Conservation (phyloP, 768 basidiomycete species). For the Pisolithus microcarpus region DNA sequence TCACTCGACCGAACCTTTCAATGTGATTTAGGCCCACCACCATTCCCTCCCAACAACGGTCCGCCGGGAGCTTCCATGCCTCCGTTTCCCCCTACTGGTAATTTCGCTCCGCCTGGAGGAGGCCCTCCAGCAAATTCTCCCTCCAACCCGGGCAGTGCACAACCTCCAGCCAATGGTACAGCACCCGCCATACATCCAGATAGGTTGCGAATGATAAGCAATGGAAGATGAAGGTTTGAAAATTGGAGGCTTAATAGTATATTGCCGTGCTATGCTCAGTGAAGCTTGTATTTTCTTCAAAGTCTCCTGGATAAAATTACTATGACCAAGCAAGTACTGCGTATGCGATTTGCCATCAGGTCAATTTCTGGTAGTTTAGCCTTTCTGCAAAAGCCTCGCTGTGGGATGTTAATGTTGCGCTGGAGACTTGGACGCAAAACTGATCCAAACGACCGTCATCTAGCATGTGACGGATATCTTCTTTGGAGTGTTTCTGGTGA, state of each 20-base stretch:
- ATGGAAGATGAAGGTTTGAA: conserved; percentile 16
- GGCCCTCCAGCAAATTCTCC: conserved; percentile 38
- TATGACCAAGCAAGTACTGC: background rate
- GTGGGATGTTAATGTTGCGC: conserved; percentile 11
- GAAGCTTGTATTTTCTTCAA: too few species aligned
- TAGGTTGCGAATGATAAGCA: conserved; percentile 71
- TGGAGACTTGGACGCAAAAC: conserved; percentile 34
- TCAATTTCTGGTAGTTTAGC: conserved; percentile 10
- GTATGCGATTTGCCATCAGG: background rate
- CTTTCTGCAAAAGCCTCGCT: conserved; percentile 21
- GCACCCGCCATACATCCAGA: conserved; percentile 82
- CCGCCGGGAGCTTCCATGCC: conserved; percentile 25
- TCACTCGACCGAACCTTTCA: background rate
- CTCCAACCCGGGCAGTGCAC: conserved; percentile 24
- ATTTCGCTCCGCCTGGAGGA: conserved; percentile 34
- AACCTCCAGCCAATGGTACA: conserved; percentile 32
- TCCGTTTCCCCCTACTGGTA: conserved; percentile 26
- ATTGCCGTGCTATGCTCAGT: background rate
- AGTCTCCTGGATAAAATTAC: too few species aligned
- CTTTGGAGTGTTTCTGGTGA: conserved; percentile 23
- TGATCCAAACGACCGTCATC: conserved; percentile 37
- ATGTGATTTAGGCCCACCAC: conserved; percentile 33
- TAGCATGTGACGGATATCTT: conserved; percentile 33
- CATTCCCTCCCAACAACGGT: conserved; percentile 42
- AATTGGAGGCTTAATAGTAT: background rate